Base-by-base conservation (phyloP, 371 early-diverging fungal genomes). In the Mortierella sp. region DNA sequence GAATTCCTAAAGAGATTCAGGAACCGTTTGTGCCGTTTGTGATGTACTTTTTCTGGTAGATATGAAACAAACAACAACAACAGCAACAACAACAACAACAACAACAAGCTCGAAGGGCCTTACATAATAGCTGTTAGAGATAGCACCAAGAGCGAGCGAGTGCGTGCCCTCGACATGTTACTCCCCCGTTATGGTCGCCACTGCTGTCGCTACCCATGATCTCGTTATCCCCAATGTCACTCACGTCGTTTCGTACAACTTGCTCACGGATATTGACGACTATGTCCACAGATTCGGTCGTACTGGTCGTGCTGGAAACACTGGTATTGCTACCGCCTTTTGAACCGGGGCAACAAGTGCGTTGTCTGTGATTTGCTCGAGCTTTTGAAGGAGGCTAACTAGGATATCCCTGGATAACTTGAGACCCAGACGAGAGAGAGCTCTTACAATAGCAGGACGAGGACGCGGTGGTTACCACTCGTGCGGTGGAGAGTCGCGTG, bases 251-350 rank as follows among this genome's bases (percentile, higher is more conserved):
- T 97, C 97, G 89, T 99, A 96, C 88, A 99, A 99, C 83, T 91
- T 99, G 81, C 99, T 99, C 52, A 94, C 93, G 10, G 97, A 98
- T 88, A 94, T 95, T 87, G 96, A 97, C 85, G 98, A 98, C 89
- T 99, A 98, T 90, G 97, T 99, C 76, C 99, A 99, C 90, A 95
- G 99, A 87, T 99, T 99, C 80, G 99, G 99, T 84, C 96, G 99
- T 91, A 99, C 99, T 44, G 99, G 99, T 44, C 98, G 99, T 91
- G 99, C 98, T 26, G 97, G 96, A 77, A 96, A 96, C 89, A 95
- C 96, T 68, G 99, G 99, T 78, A 92, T 95, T 14, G 96, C 99
- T 47, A 97, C 97, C 82, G 97, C 99, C 71, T 99, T 99, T 98
- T 99, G 91, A 99, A 99, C 87, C 93, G 95, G 50, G 95, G 95